Evolutionary conservation across 2,329 filamentous ascomycete genomes (phyloP).

Genomic region (Colletotrichum filicis): DNA sequence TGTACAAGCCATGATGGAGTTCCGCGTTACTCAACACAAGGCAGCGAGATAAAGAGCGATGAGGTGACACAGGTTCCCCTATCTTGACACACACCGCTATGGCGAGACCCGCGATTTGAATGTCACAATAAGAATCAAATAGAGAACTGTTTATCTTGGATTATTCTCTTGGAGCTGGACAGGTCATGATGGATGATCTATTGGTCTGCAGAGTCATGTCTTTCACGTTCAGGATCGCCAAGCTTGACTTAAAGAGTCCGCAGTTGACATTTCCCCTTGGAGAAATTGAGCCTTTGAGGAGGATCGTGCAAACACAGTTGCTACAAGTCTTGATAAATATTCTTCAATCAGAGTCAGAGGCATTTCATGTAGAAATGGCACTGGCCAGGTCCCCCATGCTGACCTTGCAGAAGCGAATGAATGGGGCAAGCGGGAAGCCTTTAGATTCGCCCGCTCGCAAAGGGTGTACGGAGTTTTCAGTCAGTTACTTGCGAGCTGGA

Average conservation of each 20-base stretch:
- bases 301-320: too few species aligned
- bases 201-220: background rate
- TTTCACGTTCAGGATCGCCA: too few species aligned
- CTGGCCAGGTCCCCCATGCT: background rate
- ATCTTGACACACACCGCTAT: background rate
- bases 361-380: background rate
- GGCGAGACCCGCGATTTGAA: background rate
- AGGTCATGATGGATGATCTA: background rate
- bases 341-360: background rate
- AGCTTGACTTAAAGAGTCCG: too few species aligned
- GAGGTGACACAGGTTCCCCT: background rate
- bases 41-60: background rate
- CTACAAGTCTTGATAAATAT: too few species aligned
- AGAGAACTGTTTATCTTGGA: background rate
- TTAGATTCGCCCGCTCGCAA: conserved; percentile 7
- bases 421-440: background rate
- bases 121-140: background rate
- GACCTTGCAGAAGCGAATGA: background rate
- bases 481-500: background rate
- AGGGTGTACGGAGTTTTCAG: background rate
- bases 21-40: background rate
- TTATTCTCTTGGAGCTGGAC: background rate
- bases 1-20: too few species aligned
- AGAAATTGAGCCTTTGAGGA: too few species aligned
- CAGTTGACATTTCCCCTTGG: too few species aligned